A percentile compares a stretch with the other conserved stretches of the same genome.
Evolutionary conservation across 2,329 filamentous ascomycete species (phyloP).

Genomic region (Emergomyces africanus): DNA sequence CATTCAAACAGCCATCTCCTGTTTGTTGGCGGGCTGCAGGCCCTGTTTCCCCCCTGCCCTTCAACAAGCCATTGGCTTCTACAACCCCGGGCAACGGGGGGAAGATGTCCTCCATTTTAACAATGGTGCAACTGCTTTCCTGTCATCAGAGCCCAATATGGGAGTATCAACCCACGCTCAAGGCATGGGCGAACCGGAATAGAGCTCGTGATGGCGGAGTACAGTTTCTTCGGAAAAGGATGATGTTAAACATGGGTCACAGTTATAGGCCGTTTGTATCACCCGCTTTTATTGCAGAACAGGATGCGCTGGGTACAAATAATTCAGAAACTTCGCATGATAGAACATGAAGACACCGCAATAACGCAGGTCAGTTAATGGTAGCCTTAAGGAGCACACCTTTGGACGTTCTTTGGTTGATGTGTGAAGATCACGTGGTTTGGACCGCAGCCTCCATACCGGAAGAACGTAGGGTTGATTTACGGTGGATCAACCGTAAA

Average conservation of each 20-base stretch:
- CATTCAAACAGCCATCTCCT: neutral
- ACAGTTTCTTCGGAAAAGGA: neutral
- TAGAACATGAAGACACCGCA: neutral
- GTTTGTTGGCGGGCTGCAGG: neutral
- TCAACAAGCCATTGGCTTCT: neutral
- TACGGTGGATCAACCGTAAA: too few species aligned
- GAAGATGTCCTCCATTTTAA: constrained; percentile 15
- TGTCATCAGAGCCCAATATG: neutral
- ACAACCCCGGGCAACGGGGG: constrained; percentile 12
- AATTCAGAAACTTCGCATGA: neutral
- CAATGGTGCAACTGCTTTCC: neutral
- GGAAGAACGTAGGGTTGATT: too few species aligned
- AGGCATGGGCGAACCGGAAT: neutral
- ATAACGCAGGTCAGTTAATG: neutral
- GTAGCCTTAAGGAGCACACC: too few species aligned
- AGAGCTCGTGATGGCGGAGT: neutral
- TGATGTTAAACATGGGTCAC: neutral
- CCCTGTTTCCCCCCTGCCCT: constrained; percentile 1
- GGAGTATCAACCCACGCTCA: neutral
- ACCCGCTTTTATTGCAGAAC: neutral
- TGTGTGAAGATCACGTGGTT: too few species aligned
- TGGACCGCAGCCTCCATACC: too few species aligned
- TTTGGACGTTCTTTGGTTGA: too few species aligned
- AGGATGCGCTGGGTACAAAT: neutral
- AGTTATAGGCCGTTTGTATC: neutral